phyloP scores from a whole-genome alignment of 2,329 filamentous ascomycete genomes.

The Fusarium domesticum region DNA sequence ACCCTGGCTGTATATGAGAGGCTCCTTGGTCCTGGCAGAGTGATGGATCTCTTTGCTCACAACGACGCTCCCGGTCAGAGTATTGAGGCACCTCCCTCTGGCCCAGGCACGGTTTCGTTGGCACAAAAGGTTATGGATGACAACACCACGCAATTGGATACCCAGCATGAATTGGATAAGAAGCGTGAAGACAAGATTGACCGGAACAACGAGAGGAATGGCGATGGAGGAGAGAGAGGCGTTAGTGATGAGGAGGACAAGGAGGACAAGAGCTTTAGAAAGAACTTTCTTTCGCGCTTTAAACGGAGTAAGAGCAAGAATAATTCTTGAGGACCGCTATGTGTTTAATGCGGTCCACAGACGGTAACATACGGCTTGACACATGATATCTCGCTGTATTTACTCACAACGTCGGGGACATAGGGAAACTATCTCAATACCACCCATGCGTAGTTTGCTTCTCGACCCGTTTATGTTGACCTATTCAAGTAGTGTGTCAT shows the following conservation, averaged over 20 bases:
- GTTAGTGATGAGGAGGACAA: neutral
- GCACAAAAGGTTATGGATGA: conserved; percentile 54
- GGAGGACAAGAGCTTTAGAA: conserved; percentile 4
- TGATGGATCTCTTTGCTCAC: conserved; percentile 50
- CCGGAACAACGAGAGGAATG: neutral
- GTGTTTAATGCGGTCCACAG: too few species aligned
- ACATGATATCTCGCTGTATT: too few species aligned
- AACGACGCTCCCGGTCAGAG: conserved; percentile 21
- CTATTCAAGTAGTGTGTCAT: too few species aligned
- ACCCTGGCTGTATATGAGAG: conserved; percentile 52
- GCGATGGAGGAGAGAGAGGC: conserved; percentile 17
- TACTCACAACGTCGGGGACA: too few species aligned
- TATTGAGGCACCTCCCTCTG: conserved; percentile 6
- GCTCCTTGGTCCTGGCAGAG: conserved; percentile 47
- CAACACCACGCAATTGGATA: conserved; percentile 51
- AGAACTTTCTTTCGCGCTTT: conserved; percentile 14
- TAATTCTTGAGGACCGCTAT: too few species aligned
- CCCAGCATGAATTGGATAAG: conserved; percentile 31
- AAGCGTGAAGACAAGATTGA: conserved; percentile 6
- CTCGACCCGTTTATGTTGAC: too few species aligned
- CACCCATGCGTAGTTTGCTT: too few species aligned
- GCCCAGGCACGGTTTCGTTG: conserved; percentile 43
- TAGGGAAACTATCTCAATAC: too few species aligned
- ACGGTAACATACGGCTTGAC: too few species aligned
- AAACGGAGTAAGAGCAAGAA: conserved; percentile 5